These are phyloP conservation scores for Chlamydomonas reinhardtii DNA, from an alignment of 163 green algal genomes.

Conservation along the genomic window DNA sequence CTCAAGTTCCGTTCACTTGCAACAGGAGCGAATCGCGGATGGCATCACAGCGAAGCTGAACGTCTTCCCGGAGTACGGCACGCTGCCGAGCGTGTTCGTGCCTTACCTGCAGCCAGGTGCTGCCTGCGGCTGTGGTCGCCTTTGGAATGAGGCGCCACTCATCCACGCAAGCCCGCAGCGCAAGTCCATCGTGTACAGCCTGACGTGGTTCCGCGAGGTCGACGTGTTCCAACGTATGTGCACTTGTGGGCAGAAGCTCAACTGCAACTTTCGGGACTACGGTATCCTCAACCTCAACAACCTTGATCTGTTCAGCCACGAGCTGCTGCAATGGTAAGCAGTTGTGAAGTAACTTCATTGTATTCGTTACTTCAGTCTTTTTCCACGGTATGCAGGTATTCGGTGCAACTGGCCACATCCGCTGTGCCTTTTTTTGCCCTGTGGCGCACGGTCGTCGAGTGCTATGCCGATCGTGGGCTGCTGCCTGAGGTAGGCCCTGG, in stretches of 20 bases:
- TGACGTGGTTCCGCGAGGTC: neutral
- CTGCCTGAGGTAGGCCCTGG: too few relatives aligned
- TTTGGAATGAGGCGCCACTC: neutral
- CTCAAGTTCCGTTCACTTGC: too few relatives aligned
- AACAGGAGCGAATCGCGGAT: neutral
- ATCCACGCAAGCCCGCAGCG: neutral
- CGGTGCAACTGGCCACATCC: neutral
- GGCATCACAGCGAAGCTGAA: neutral
- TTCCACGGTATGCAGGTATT: neutral
- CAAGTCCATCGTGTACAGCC: neutral
- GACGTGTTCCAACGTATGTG: neutral
- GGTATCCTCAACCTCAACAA: constrained; percentile 2
- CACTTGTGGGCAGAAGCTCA: neutral
- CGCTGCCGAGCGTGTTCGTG: neutral
- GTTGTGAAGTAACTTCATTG: neutral
- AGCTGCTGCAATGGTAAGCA: neutral
- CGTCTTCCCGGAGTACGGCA: neutral
- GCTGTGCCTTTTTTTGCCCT: neutral
- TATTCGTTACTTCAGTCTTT: neutral
- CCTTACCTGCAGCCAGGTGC: neutral
- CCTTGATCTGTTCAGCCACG: neutral
- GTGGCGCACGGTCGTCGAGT: neutral
- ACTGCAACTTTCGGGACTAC: neutral
- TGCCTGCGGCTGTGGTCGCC: neutral
- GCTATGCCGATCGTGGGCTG: neutral